Evolutionary conservation across 441 rosid species (phyloP).

Genomic region (Arabidopsis lyrata): DNA sequence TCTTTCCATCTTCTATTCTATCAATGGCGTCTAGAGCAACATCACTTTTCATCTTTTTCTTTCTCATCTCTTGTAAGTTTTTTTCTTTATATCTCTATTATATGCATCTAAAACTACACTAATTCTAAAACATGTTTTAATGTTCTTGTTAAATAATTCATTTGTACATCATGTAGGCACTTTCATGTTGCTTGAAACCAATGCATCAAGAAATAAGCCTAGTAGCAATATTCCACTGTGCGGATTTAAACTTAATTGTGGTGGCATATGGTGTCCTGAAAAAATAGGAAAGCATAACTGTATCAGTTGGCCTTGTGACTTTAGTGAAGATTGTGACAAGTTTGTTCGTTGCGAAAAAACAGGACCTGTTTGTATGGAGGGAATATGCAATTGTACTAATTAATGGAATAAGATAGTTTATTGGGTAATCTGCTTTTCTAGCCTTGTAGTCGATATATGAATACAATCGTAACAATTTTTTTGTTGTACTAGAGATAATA

Average conservation of each 20-base stretch:
- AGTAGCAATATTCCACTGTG: neutral
- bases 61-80: conserved; percentile 28
- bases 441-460: too few relatives aligned
- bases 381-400: neutral
- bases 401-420: too few relatives aligned
- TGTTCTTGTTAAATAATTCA: neutral
- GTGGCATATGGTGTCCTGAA: conserved; percentile 33
- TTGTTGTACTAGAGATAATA: too few relatives aligned
- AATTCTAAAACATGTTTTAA: neutral
- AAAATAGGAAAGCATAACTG: neutral
- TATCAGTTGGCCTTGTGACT: conserved; percentile 9
- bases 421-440: too few relatives aligned
- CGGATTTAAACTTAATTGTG: conserved; percentile 5
- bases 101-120: neutral
- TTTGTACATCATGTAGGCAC: conserved; percentile 17
- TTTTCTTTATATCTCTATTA: neutral
- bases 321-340: conserved; percentile 21
- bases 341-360: conserved; percentile 14
- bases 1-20: neutral
- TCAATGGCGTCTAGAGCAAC: conserved; percentile 26
- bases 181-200: conserved; percentile 18
- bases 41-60: conserved; percentile 24
- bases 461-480: too few relatives aligned
- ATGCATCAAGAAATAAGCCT: neutral
- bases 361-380: conserved; percentile 35